These are phyloP conservation scores for Zygosaccharomyces lentus DNA, from an alignment of 805 yeast genomes.

Conservation along the genomic window DNA sequence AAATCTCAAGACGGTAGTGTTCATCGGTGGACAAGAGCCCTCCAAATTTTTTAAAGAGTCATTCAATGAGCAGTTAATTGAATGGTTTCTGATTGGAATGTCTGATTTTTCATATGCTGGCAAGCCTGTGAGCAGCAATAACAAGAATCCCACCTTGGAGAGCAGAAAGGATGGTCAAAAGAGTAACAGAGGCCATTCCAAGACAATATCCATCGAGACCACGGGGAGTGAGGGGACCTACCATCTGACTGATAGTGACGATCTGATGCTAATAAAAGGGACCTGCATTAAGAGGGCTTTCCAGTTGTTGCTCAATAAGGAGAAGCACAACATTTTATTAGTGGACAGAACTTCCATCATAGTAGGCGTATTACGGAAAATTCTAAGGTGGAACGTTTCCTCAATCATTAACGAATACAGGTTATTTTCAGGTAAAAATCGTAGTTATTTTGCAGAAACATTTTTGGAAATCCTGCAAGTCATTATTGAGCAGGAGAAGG, in stretches of 20 bases:
- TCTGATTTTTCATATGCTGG: slow-evolving; percentile 27
- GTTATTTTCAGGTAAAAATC: slow-evolving; percentile 63
- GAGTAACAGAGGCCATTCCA: slow-evolving; percentile 16
- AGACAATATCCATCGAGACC: neutral
- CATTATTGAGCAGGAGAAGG: slow-evolving; percentile 31
- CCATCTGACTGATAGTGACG: slow-evolving; percentile 42
- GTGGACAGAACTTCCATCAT: slow-evolving; percentile 78
- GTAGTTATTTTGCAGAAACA: slow-evolving; percentile 76
- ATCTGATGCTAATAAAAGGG: slow-evolving; percentile 74
- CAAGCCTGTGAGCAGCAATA: slow-evolving; percentile 11
- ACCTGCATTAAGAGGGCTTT: slow-evolving; percentile 62
- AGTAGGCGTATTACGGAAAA: slow-evolving; percentile 73
- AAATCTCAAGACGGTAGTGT: slow-evolving; percentile 59
- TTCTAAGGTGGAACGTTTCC: slow-evolving; percentile 86
- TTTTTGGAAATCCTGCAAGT: slow-evolving; percentile 68
- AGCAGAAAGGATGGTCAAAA: slow-evolving; percentile 20
- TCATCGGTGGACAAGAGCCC: slow-evolving; percentile 83
- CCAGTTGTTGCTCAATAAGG: slow-evolving; percentile 55
- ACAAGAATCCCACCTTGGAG: slow-evolving; percentile 7
- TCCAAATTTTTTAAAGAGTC: slow-evolving; percentile 64
- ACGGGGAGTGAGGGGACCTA: slow-evolving; percentile 11
- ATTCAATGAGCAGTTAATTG: slow-evolving; percentile 52
- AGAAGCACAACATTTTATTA: slow-evolving; percentile 62
- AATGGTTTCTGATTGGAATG: slow-evolving; percentile 39
- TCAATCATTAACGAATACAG: slow-evolving; percentile 83